Base-by-base conservation (phyloP, 139 green algal genomes). In the Micractinium conductrix region DNA sequence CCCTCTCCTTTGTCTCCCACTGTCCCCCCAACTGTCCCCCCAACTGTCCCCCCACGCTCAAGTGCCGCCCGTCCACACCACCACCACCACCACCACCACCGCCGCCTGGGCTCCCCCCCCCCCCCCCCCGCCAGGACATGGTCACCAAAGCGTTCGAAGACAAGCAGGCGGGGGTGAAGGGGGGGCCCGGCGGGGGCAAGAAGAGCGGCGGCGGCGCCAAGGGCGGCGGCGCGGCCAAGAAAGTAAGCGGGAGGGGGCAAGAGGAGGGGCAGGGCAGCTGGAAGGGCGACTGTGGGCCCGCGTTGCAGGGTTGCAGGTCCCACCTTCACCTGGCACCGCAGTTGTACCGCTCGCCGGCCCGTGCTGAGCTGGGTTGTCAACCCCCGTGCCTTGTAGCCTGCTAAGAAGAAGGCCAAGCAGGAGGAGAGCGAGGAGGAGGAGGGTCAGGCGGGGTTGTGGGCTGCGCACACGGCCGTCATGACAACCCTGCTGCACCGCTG, bases 401-500 rank as follows among this genome's bases (percentile, higher is more conserved):
- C 33, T 21, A 48, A 74, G 68, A 48, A 74, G 68, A 33, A 74
- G 68, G 68, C 21, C 1, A 33, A 74, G 37, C 2, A 74, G 68
- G 68, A 74, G 68, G 68, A 74, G 68, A 30, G 17, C 28, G 68
- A 74, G 68, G 63, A 74, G 68, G 37, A 48, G 21, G 68, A 68
- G 24, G 58, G 58, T 68, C 26, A 3, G 63, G 58, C 17, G 14
- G 40, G n/a, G 63, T n/a, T n/a, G n/a, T n/a, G n/a, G n/a, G n/a
- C n/a, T n/a, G n/a, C n/a, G n/a, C n/a, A n/a, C n/a, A n/a, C n/a
- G n/a, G n/a, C n/a, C n/a, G n/a, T n/a, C n/a, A n/a, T n/a, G n/a
- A n/a, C n/a, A n/a, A n/a, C n/a, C n/a, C n/a, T n/a, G n/a, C n/a
- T n/a, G n/a, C n/a, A n/a, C n/a, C n/a, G n/a, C n/a, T n/a, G n/a